Evolutionary conservation across 345 rosid species (phyloP).

Genomic region (Angophora floribunda): DNA sequence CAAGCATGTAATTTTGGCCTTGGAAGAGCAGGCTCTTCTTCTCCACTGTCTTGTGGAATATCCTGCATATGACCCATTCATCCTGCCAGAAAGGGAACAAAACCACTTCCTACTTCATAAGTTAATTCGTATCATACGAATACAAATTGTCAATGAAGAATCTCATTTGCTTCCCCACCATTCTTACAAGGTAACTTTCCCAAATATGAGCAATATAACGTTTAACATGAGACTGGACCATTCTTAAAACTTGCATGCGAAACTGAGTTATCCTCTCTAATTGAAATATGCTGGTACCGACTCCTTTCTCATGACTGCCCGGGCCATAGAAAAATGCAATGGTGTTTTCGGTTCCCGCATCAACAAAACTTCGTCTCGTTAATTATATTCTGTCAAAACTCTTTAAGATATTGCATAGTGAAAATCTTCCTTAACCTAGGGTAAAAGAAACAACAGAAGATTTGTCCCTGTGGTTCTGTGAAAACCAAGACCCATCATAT

Average conservation of each 20-base stretch:
- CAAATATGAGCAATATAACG: not conserved
- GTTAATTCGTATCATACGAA: not conserved
- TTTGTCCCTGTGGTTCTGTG: not conserved
- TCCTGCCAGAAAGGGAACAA: constrained; percentile 35
- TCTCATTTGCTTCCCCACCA: not conserved
- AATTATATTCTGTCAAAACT: not conserved
- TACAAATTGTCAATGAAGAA: not conserved
- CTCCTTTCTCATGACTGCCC: not conserved
- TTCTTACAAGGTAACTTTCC: not conserved
- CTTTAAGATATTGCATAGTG: not conserved
- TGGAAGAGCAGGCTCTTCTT: constrained; percentile 29
- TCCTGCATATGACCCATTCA: constrained; percentile 96
- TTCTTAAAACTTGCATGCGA: not conserved
- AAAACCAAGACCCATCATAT: not conserved
- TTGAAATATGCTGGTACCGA: not conserved
- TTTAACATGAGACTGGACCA: not conserved
- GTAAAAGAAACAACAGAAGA: not conserved
- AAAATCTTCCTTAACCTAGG: not conserved
- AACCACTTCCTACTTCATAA: not conserved
- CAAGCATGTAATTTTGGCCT: constrained; percentile 14
- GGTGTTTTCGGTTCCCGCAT: not conserved
- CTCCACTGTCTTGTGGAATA: constrained; percentile 65
- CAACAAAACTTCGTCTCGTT: not conserved
- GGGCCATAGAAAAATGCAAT: not conserved
- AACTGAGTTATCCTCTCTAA: not conserved